A percentile compares a stretch with the other conserved stretches of the same genome.
These are phyloP conservation scores for Talaromyces sp. DNA, from an alignment of 2,329 filamentous ascomycete species.

Conservation along the genomic window DNA sequence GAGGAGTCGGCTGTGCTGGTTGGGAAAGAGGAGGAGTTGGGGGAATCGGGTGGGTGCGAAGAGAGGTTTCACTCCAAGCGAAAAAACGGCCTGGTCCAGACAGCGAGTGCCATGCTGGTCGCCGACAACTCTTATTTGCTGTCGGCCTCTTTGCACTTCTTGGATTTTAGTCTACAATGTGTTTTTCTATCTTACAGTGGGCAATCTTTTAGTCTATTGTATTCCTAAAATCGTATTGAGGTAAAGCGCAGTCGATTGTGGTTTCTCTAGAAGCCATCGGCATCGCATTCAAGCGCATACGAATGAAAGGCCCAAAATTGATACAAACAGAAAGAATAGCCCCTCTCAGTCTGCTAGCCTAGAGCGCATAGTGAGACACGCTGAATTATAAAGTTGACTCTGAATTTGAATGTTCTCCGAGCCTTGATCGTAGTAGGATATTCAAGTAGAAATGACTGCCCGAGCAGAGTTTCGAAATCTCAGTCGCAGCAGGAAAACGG, in stretches of 20 bases:
- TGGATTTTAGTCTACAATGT: background rate
- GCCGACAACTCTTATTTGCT: conserved; percentile 11
- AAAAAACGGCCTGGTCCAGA: conserved; percentile 33
- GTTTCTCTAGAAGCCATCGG: background rate
- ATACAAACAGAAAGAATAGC: background rate
- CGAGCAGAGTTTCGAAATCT: background rate
- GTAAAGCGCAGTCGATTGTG: conserved; percentile 3
- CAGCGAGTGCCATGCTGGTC: conserved; percentile 28
- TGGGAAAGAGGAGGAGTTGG: conserved; percentile 26
- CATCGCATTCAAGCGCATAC: conserved; percentile 6
- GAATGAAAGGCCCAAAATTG: background rate
- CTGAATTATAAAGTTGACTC: background rate
- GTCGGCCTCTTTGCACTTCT: conserved; percentile 7
- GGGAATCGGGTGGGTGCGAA: conserved; percentile 30
- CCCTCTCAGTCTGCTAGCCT: background rate
- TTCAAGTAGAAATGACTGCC: background rate
- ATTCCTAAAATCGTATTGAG: background rate
- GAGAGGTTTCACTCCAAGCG: conserved; percentile 42
- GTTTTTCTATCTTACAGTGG: background rate
- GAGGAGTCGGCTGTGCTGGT: background rate
- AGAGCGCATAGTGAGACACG: background rate
- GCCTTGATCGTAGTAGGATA: background rate
- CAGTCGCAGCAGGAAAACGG: background rate
- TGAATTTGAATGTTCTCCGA: background rate
- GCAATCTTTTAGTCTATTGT: background rate